Percentiles rank a stretch among this genome's conserved stretches.
Evolutionary conservation across 768 basidiomycete species (phyloP).

Genomic region (Tylopilus vinaceipallidus): DNA sequence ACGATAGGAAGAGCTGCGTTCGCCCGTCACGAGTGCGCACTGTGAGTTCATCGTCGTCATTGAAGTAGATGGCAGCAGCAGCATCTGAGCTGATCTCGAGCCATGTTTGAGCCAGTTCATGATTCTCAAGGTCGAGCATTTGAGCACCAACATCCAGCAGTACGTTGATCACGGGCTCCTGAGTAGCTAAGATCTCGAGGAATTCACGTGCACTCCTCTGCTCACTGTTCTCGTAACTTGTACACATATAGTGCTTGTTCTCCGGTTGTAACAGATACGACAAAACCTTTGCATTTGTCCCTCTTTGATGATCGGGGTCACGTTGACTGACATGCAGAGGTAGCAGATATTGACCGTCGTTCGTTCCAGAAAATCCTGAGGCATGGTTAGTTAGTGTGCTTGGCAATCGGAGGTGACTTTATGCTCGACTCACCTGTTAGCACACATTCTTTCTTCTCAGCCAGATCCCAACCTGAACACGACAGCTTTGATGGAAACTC

Average conservation of each 20-base stretch:
- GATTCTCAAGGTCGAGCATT: conserved; percentile 49
- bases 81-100: conserved; percentile 24
- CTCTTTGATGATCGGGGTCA: conserved; percentile 28
- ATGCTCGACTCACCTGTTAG: conserved; percentile 15
- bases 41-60: conserved; percentile 32
- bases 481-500: conserved; percentile 36
- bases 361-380: conserved; percentile 40
- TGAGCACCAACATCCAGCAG: conserved; percentile 58
- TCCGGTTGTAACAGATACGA: conserved; percentile 30
- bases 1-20: conserved; percentile 29
- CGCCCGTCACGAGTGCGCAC: conserved; percentile 32
- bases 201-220: conserved; percentile 17
- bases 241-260: conserved; percentile 17
- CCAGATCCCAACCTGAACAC: conserved; percentile 39
- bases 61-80: conserved; percentile 36
- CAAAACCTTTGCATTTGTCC: conserved; percentile 46
- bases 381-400: not conserved
- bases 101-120: conserved; percentile 42
- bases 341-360: conserved; percentile 38
- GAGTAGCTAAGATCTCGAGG: conserved; percentile 32
- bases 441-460: conserved; percentile 17
- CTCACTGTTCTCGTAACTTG: conserved; percentile 7
- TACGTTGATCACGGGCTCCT: conserved; percentile 42
- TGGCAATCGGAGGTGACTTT: fast-evolving
- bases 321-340: conserved; percentile 34